Conservation (phyloP, 1,139 yeast genomes). For the Hyphopichia burtonii region DNA sequence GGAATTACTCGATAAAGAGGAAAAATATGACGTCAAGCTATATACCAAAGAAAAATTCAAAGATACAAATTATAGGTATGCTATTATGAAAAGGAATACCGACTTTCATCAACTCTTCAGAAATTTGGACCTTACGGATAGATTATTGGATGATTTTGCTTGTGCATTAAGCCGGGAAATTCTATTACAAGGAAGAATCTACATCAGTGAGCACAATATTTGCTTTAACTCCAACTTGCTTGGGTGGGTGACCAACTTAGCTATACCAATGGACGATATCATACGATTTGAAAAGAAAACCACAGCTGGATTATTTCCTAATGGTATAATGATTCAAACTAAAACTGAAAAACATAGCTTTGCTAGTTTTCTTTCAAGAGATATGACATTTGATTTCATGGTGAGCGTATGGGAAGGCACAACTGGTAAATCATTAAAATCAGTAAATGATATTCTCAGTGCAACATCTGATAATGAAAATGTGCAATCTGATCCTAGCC, state of each 20-base stretch:
- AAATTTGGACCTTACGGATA: conserved; percentile 66
- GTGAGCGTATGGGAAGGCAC: conserved; percentile 53
- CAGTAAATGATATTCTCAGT: conserved; percentile 7
- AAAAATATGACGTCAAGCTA: conserved; percentile 31
- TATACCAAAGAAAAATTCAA: conserved; percentile 39
- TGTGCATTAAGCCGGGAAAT: conserved; percentile 91
- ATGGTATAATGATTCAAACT: conserved; percentile 80
- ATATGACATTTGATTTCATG: conserved; percentile 69
- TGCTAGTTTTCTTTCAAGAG: conserved; percentile 86
- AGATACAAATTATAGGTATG: conserved; percentile 47
- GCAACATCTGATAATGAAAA: conserved; percentile 7
- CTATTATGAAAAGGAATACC: conserved; percentile 66
- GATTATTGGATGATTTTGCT: conserved; percentile 78
- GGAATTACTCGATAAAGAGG: conserved; percentile 14
- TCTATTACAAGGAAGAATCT: conserved; percentile 85
- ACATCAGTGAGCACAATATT: conserved; percentile 74
- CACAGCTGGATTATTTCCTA: conserved; percentile 89
- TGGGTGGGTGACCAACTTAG: conserved; percentile 88
- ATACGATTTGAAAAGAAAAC: conserved; percentile 71
- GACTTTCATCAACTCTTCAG: conserved; percentile 80
- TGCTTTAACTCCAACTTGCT: conserved; percentile 91
- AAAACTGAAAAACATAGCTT: conserved; percentile 67
- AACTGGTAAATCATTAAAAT: conserved; percentile 22
- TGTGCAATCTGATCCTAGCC: conserved; percentile 7
- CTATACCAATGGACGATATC: conserved; percentile 72